Evolutionary conservation across 2,329 filamentous ascomycete genomes (phyloP), one percentile per base, ranked within the genome.

Genomic region (Gremmenia infestans): DNA sequence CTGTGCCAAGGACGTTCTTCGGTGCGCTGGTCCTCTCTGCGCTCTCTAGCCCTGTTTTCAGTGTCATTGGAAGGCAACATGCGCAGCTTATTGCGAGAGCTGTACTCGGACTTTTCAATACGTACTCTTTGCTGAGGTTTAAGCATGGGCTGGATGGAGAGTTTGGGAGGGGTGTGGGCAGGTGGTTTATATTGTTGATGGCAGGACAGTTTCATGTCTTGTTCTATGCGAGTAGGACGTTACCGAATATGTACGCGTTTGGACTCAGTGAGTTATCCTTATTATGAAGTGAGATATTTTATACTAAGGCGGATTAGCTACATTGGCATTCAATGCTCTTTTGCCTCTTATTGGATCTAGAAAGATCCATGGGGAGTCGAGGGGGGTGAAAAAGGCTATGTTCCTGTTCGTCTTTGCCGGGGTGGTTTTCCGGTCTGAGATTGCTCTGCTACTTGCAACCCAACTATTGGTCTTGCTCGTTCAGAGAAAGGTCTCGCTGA

Each of bases 181-280:
- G 85, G 54, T 97, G 93, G 91, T 99, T 88, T 75, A 73, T 87
- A 4, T 59, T 89, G 40, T 78, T 97, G 53, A 87, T 91, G 68
- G 82, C 83, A 1, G 87, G 85, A 71, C 93, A 97, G 72, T 99
- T 99, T 68, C 94, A 99, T 73, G 75, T 96, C 59, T 80, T 94
- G 59, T 99, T 91, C 73, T 99, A 99, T 75, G 87, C 92, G 14
- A 94, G 91, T 15, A 81, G 94, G 58, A 94, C 91, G 2, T 75
- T 99, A 62, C 94, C 94, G 2, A 99, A 99, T 71, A 96, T 95
- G 88, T 96, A 97, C 73, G 92, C 94, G 19, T 94, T 97, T 74
- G 83, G 85, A 9, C 74, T 97, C 56, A 90, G 87, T 93, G 77
- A 72, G 86, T 78, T 37, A 32, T 22, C 42, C 14, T 48, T 32